Conservation (phyloP, 148 eudicot species). For the Vaccinium corymbosum region DNA sequence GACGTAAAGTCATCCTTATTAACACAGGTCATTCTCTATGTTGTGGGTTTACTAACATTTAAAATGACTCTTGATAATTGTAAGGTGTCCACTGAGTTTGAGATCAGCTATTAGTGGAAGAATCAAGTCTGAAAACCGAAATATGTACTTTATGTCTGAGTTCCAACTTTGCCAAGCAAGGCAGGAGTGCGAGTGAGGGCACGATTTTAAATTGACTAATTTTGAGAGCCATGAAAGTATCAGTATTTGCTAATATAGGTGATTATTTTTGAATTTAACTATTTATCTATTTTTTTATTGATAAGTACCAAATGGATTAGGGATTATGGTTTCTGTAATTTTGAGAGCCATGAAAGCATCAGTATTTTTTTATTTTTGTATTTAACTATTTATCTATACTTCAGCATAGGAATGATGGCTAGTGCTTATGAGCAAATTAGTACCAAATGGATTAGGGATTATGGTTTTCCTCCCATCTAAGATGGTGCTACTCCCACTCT, state of each 20-base stretch:
- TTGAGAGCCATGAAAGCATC: neutral
- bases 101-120: neutral
- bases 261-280: no score
- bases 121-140: neutral
- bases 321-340: neutral
- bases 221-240: neutral
- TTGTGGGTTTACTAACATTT: no score
- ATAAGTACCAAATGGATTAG: neutral
- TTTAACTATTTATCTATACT: no score
- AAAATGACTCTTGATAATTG: neutral
- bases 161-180: neutral
- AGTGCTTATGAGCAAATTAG: neutral
- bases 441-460: neutral
- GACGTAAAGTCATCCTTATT: no score
- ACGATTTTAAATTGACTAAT: neutral
- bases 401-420: neutral
- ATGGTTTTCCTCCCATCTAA: neutral
- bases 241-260: neutral
- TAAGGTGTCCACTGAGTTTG: neutral
- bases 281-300: no score
- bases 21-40: no score
- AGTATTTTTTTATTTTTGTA: neutral
- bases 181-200: neutral
- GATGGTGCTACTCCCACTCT: no score
- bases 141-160: neutral